Evolutionary conservation across 352 stramenopile genomes (phyloP), one percentile per base, ranked within the genome.

Genomic region (Phytophthora quininea): DNA sequence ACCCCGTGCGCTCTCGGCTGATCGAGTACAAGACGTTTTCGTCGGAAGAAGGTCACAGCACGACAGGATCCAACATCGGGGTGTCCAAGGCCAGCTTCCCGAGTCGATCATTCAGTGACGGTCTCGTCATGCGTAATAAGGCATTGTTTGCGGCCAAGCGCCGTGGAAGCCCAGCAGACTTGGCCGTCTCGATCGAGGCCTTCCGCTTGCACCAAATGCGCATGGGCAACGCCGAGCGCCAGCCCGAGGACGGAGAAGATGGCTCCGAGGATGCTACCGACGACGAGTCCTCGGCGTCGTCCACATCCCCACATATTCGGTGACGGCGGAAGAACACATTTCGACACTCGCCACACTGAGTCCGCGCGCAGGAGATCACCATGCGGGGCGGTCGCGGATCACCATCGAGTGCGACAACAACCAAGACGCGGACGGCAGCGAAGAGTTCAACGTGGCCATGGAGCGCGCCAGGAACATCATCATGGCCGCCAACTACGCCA

Each of bases 1-100:
- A 94, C 15, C 84, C 86, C 4, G 84, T 94, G 19, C 84, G 84
- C 12, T 91, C 69, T 29, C 82, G 84, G 35, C 72, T 94, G 27
- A 92, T 92, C 35, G 83, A 94, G 65, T 91, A 94, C 76, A 92
- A 91, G 80, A 91, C 79, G 10, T 92, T 94, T 40, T 91, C 84
- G 12, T 77, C 80, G 7, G 67, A 69, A 1, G 67, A 73, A 2
- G 30, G 19, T 24, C 19, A 24, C 19, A 0, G 27, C 3, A 42
- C 46, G 2, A 72, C 84, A 3, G 60, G 59, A 1, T 67, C 62
- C n/a, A 11, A 29, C 40, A 62, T 73, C 14, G 64, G 72, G 14
- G 76, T 94, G 33, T 79, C 81, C 4, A 91, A 90, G 48, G 75
- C 76, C 11, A 92, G 53, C 54, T 94, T 92, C 55, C 84, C 84